Conservation (phyloP, 2,329 filamentous ascomycete genomes). For the Fusarium humuli region DNA sequence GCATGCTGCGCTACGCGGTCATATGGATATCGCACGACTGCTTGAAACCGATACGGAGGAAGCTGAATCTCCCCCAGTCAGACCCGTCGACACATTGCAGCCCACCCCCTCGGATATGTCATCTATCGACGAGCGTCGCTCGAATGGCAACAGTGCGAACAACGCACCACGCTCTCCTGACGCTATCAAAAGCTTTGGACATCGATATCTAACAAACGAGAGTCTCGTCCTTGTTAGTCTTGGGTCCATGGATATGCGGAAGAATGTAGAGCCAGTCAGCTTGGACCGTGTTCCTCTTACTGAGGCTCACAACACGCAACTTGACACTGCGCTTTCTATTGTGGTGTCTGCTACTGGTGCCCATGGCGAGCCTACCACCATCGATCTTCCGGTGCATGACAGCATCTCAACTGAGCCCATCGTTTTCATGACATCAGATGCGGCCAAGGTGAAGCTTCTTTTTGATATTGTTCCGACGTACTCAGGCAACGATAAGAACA, state of each 20-base stretch:
- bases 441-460: conserved; percentile 84
- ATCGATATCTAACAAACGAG: conserved; percentile 90
- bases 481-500: conserved; percentile 86
- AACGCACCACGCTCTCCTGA: conserved; percentile 69
- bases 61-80: conserved; percentile 40
- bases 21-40: conserved; percentile 81
- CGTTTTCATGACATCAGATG: conserved; percentile 83
- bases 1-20: conserved; percentile 89
- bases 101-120: conserved; percentile 58
- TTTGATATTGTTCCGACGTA: conserved; percentile 98
- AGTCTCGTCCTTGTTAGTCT: conserved; percentile 92
- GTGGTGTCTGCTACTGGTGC: conserved; percentile 90
- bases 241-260: conserved; percentile 94
- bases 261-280: conserved; percentile 81
- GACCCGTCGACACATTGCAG: conserved; percentile 40
- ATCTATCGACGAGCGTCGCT: conserved; percentile 71
- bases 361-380: conserved; percentile 84
- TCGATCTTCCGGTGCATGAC: conserved; percentile 93
- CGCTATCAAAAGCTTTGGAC: conserved; percentile 93
- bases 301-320: conserved; percentile 89
- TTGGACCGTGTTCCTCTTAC: conserved; percentile 89
- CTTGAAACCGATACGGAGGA: conserved; percentile 66
- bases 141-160: conserved; percentile 63
- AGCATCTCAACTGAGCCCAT: conserved; percentile 95
- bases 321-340: conserved; percentile 93